Base-by-base conservation (phyloP, 2,329 filamentous ascomycete genomes). In the Aspergillus brunneoviolaceus region DNA sequence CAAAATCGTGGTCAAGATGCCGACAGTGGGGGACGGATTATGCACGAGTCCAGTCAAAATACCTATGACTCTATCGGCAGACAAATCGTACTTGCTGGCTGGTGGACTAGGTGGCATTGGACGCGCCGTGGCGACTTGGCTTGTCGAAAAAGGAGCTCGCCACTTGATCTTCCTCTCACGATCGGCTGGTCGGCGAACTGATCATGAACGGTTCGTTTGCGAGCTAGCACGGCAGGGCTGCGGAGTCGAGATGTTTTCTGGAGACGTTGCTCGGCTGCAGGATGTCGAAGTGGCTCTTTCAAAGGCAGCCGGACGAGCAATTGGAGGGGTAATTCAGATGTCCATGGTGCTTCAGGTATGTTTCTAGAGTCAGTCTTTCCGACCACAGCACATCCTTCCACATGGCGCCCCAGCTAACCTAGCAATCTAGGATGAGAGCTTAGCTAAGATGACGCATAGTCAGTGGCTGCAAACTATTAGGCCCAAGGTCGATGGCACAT, bases 71-170 rank as follows among this genome's bases (percentile, higher is more conserved):
- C 2, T 29, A 9, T 29, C 27, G 7, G 7, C 9, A 29, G 2
- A 29, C 27, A 29, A 29, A 9, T 29, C 83, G 0, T 87, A 87
- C 59, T 61, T 87, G 3, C 70, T 87, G 2, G 77, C 79, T 2
- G 85, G 85, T 11, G 83, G 84, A 0, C 73, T 86, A 0, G 84
- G 84, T 5, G 85, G 84, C 2, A 74, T 87, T 2, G 85, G 85
- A 0, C 76, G 78, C 21, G 78, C 77, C 62, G 79, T 87, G 33
- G 79, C 81, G 1, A 71, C 77, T 50, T 76, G 83, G 49, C 74
- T 87, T 47, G 73, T 76, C 23, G 65, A 70, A 14, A 76, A 79
- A 9, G 85, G 85, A 1, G 85, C 79, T 0, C 77, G 74, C 11
- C 70, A 83, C 57, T 57, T 87, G 6, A 78, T 80, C 3, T 82